Conservation (phyloP, 148 eudicot genomes). For the Simmondsia chinensis region DNA sequence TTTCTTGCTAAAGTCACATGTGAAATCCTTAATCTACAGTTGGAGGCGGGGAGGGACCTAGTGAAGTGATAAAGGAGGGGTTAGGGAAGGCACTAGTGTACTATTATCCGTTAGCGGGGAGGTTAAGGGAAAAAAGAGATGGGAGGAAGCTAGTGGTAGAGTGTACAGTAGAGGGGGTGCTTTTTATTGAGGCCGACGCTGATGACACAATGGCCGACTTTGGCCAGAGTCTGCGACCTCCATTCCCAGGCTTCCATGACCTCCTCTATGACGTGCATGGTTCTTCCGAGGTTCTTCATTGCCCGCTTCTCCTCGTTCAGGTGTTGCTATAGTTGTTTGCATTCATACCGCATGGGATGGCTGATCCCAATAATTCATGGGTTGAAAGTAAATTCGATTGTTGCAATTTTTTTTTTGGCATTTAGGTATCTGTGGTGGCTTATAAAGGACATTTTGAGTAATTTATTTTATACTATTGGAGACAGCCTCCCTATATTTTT, state of each 20-base stretch:
- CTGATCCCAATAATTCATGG: no score
- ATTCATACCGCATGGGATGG: no score
- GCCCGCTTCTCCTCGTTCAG: constrained; percentile 17
- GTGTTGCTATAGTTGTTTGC: not conserved
- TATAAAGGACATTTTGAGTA: no score
- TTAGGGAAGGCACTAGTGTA: constrained; percentile 11
- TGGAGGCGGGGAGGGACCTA: not conserved
- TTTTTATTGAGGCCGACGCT: constrained; percentile 27
- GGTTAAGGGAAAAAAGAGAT: constrained; percentile 11
- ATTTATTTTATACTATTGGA: no score
- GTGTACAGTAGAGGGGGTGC: constrained; percentile 25
- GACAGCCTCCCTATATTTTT: no score
- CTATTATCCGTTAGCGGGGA: constrained; percentile 32
- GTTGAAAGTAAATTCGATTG: no score
- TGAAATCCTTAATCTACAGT: no score
- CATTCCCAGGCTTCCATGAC: constrained; percentile 15
- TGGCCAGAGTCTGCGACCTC: constrained; percentile 13
- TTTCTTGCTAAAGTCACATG: no score
- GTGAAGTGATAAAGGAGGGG: constrained; percentile 14
- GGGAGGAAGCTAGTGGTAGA: constrained; percentile 18
- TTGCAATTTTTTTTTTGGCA: no score
- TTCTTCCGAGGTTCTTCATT: no score
- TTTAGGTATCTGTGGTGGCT: no score
- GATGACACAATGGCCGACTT: constrained; percentile 16
- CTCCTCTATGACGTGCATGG: constrained; percentile 17